phyloP scores from a whole-genome alignment of 495 filamentous ascomycete species.

The Xylaria longipes region DNA sequence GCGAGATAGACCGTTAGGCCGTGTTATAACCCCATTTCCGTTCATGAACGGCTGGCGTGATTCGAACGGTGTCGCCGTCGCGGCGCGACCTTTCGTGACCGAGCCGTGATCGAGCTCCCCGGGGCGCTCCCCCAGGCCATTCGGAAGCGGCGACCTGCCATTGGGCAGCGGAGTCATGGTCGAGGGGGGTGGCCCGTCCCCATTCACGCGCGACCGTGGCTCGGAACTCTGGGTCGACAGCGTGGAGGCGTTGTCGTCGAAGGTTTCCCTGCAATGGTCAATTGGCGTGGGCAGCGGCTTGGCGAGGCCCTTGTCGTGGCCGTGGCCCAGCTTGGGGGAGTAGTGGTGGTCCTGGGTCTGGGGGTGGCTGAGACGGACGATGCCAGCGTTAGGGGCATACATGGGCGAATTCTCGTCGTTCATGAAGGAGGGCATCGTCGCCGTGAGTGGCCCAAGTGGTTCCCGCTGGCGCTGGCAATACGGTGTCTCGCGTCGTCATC shows the following conservation, averaged over 20 bases:
- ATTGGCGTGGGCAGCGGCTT: slow-evolving; percentile 38
- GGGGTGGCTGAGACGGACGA: slow-evolving; percentile 46
- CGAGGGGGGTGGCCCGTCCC: slow-evolving; percentile 40
- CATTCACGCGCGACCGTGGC: slow-evolving; percentile 43
- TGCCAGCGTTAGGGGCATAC: slow-evolving; percentile 47
- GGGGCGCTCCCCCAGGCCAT: slow-evolving; percentile 24
- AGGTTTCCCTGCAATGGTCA: slow-evolving; percentile 42
- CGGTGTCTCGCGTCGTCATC: slow-evolving; percentile 16
- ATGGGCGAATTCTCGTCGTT: slow-evolving; percentile 57
- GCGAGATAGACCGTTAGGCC: slow-evolving; percentile 30
- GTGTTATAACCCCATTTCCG: slow-evolving; percentile 21
- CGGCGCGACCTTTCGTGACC: slow-evolving; percentile 23
- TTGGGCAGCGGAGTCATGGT: slow-evolving; percentile 45
- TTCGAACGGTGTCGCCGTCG: slow-evolving; percentile 30
- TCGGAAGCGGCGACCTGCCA: slow-evolving; percentile 42
- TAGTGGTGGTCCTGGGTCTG: slow-evolving; percentile 35
- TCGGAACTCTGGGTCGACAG: slow-evolving; percentile 46
- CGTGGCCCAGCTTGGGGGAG: slow-evolving; percentile 34
- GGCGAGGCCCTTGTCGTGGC: slow-evolving; percentile 33
- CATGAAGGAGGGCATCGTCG: slow-evolving; percentile 65
- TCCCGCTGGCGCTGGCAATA: slow-evolving; percentile 14
- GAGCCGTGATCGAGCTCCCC: slow-evolving; percentile 10
- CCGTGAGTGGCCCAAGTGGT: slow-evolving; percentile 28
- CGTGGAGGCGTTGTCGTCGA: slow-evolving; percentile 46
- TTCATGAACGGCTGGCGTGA: slow-evolving; percentile 26